Evolutionary conservation across 2,329 filamentous ascomycete species (phyloP), one percentile per base, ranked within the genome.

Genomic region (Arthrobotrys musiformis): DNA sequence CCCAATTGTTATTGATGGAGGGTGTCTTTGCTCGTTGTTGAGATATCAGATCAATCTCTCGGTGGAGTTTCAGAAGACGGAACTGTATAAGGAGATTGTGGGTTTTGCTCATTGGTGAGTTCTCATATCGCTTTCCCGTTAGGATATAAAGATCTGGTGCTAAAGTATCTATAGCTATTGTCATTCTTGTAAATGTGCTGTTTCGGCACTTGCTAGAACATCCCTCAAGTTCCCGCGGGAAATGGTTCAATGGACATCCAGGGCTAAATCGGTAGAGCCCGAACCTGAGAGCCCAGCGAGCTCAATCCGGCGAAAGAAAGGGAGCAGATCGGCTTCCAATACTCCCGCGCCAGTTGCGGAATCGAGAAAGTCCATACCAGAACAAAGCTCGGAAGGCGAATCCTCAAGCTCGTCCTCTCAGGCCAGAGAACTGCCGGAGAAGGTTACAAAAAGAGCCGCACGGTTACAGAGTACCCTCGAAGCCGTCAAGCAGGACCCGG

Each of bases 91-190:
- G 6, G 46, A 77, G 19, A 44, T 77, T 11, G 73, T 77, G 37
- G 73, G 73, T 11, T 77, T 77, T 35, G 48, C 66, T 8, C 73
- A 77, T 44, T 77, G 73, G 73, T 77, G 30, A 46, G 70, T 62
- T 2, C 6, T 4, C 22, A 22, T 11, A 54, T 33, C 22, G 6
- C 4, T 4, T 22, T 4, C 15, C 42, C 1, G 6, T 4, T 9
- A 19, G 17, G 7, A 1, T 48, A 15, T 48, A 15, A 24, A 2
- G 24, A 22, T 33, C 2, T 46, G 11, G n/a, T 19, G 22, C 15
- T 28, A 8, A 28, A 22, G 1, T 24, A 48, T 48, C 3, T 15
- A 24, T 48, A 77, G 73, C 11, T 77, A 77, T 26, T 77, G 73
- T 15, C 66, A 77, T 62, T 60, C 60, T 6, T 77, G 73, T 33